phyloP scores from a whole-genome alignment of 2,329 filamentous ascomycete species.

The Exophiala lecanii-corni region DNA sequence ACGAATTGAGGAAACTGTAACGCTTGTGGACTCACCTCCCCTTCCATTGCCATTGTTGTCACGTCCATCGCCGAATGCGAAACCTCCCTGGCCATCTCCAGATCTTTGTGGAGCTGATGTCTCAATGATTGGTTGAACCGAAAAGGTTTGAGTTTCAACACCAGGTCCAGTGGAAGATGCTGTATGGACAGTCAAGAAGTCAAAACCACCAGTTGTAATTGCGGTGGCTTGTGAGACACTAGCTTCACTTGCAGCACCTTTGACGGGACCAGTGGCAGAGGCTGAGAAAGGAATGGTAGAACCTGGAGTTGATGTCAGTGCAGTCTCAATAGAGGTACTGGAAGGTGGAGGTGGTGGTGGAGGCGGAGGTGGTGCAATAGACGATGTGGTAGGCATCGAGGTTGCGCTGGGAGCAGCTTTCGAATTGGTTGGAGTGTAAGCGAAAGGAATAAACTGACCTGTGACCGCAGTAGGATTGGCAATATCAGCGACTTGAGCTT shows the following conservation, averaged over 20 bases:
- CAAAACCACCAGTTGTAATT: constrained; percentile 12
- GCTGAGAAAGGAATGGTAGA: constrained; percentile 20
- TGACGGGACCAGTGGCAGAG: constrained; percentile 18
- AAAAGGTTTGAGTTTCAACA: constrained; percentile 21
- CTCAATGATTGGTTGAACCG: constrained; percentile 17
- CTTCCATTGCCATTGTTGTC: neutral
- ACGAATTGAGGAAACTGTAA: neutral
- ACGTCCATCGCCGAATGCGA: neutral
- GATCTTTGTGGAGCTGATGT: constrained; percentile 1
- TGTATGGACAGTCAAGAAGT: constrained; percentile 20
- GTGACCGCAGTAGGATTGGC: constrained; percentile 26
- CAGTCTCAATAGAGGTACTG: neutral
- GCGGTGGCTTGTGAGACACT: constrained; percentile 17
- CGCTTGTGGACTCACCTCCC: neutral
- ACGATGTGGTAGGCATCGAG: constrained; percentile 2
- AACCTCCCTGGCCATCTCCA: constrained; percentile 4
- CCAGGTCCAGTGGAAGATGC: constrained; percentile 18
- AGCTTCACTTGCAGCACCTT: constrained; percentile 22
- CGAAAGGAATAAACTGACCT: constrained; percentile 21
- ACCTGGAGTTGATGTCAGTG: constrained; percentile 11
- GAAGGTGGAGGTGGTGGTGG: neutral
- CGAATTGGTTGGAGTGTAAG: constrained; percentile 1
- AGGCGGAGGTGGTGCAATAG: constrained; percentile 8
- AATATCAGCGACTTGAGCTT: constrained; percentile 35
- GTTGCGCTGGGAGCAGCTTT: neutral